Evolutionary conservation across 257 asterid genomes (phyloP).

Genomic region (Fraxinus pennsylvanica): DNA sequence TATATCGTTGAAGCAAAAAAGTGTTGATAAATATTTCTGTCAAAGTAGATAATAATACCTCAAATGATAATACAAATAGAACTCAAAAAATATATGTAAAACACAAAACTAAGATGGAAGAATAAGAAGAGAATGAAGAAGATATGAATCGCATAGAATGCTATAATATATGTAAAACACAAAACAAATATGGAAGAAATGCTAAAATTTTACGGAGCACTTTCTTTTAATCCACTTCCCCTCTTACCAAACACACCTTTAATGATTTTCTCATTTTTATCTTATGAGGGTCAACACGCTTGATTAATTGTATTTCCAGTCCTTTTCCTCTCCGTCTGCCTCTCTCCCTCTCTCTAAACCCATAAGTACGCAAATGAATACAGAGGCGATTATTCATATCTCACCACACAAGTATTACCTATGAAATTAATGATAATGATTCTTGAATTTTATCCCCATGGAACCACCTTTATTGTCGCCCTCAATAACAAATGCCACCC

Average conservation of each 20-base stretch:
- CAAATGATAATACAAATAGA: no score
- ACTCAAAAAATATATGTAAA: no score
- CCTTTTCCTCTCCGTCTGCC: not conserved
- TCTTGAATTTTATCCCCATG: constrained; percentile 25
- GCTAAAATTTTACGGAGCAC: constrained; percentile 54
- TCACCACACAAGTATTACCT: constrained; percentile 14
- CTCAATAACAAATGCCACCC: constrained; percentile 29
- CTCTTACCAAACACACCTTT: no score
- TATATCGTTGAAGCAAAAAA: not conserved
- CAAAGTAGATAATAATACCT: no score
- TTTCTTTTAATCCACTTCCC: not conserved
- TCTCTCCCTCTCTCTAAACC: not conserved
- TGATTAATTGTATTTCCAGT: not conserved
- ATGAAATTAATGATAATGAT: constrained; percentile 26
- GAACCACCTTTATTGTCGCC: constrained; percentile 39
- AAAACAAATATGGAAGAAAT: constrained; percentile 56
- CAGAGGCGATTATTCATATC: constrained; percentile 17
- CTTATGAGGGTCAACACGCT: not conserved
- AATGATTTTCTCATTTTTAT: not conserved
- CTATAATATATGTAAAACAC: no score
- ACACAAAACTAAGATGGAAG: no score
- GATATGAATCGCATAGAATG: no score
- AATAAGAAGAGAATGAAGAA: not conserved
- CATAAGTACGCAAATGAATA: constrained; percentile 10
- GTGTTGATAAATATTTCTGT: no score